Base-by-base conservation (phyloP, 352 stramenopile genomes). In the Thalassiosira allenii region DNA sequence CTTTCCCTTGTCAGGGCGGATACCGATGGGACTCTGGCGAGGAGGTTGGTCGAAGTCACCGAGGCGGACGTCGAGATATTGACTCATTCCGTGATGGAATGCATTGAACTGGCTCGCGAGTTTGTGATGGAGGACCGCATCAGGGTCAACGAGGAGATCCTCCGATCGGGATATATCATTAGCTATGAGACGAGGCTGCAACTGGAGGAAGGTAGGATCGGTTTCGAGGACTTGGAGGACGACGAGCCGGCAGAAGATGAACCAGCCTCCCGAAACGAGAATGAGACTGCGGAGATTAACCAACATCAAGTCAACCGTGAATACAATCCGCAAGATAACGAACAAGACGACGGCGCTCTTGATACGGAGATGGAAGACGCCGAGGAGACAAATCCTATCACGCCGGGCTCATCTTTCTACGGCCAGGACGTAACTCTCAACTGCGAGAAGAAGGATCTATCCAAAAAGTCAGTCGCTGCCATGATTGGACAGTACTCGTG, bases 81-180 rank as follows among this genome's bases (percentile, higher is more conserved):
- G 2, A 68, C 29, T 40, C 27, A 64, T n/a, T 71, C 11, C 30
- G 58, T 79, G 27, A 23, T 76, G 20, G 53, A 68, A 23, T 11
- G 20, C 2, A 76, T 68, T 32, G 3, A 23, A 34, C 20, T 52
- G 3, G 32, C 22, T 9, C 29, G 40, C 23, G 17, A 52, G 5
- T 17, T 66, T 23, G 30, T 30, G 14, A 17, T 66, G 3, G 17
- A 5, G 3, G 37, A 30, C 5, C 12, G 3, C 23, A 30, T 66
- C 27, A 47, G 23, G 23, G 57, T 61, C 9, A 25, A 25, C 12
- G 22, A 5, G 4, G 4, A 9, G 8, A 40, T 61, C 27, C 12
- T 61, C 23, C 52, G 64, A 29, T 8, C 44, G 22, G 64, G 30
- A 30, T 43, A 57, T 23, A 74, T 74, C 14, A 74, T 74, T 29